A percentile compares a stretch with the other conserved stretches of the same genome.
These are phyloP conservation scores for Pythium oligandrum DNA, from an alignment of 352 stramenopile genomes.

Conservation along the genomic window DNA sequence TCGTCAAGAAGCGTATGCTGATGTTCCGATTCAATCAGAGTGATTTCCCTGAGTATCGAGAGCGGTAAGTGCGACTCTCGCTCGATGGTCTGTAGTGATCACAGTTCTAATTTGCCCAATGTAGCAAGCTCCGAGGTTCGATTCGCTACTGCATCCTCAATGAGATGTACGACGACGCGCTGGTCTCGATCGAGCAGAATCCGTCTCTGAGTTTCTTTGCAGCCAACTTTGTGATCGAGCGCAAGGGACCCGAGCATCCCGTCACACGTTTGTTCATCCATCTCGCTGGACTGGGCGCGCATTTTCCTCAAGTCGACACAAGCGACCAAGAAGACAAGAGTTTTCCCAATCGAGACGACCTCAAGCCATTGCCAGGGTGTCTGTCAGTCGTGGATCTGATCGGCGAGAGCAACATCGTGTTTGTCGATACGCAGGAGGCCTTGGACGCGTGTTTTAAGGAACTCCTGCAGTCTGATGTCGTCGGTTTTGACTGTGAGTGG, in stretches of 20 bases:
- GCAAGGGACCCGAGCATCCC: conserved; percentile 29
- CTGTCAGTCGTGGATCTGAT: conserved; percentile 42
- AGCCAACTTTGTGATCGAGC: conserved; percentile 49
- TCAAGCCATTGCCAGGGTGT: conserved; percentile 34
- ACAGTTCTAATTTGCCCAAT: neutral
- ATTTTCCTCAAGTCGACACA: conserved; percentile 50
- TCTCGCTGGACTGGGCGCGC: conserved; percentile 22
- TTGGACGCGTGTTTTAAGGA: conserved; percentile 34
- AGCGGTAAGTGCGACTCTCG: conserved; percentile 22
- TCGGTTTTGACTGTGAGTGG: conserved; percentile 83
- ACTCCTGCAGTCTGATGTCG: conserved; percentile 30
- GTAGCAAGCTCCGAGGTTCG: conserved; percentile 36
- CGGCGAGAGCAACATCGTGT: conserved; percentile 39
- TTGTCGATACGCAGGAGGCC: conserved; percentile 43
- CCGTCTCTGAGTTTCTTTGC: conserved; percentile 37
- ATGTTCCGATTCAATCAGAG: conserved; percentile 49
- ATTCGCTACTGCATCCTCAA: conserved; percentile 62
- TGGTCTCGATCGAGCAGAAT: conserved; percentile 27
- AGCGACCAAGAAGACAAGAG: conserved; percentile 8
- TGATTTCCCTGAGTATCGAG: conserved; percentile 52
- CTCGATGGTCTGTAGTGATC: too few relatives aligned
- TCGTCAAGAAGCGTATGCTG: conserved; percentile 65
- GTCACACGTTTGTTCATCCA: conserved; percentile 57
- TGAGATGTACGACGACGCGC: conserved; percentile 51
- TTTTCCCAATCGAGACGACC: conserved; percentile 34